Percentiles rank a stretch among this genome's conserved stretches.
phyloP scores from a whole-genome alignment of 495 filamentous ascomycete species.

The Aspergillus sparsus region DNA sequence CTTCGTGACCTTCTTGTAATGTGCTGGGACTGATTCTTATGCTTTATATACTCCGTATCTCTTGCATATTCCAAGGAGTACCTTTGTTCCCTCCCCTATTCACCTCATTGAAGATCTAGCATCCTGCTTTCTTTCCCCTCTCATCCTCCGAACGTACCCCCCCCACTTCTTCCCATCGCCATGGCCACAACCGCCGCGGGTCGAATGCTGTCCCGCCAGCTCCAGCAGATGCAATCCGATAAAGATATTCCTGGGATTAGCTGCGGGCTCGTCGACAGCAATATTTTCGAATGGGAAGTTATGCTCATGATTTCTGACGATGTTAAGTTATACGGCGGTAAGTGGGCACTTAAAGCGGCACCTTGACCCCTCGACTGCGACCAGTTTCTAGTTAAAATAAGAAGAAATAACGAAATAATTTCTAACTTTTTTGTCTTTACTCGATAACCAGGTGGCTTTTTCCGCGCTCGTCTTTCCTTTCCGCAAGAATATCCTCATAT shows the following conservation, averaged over 20 bases:
- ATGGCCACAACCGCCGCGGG: constrained; percentile 62
- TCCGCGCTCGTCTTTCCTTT: constrained; percentile 77
- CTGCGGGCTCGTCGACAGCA: constrained; percentile 81
- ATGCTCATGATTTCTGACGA: constrained; percentile 99
- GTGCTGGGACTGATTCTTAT: neutral
- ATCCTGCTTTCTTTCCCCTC: neutral
- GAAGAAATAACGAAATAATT: neutral
- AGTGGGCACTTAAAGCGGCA: constrained; percentile 28
- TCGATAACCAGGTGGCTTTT: constrained; percentile 70
- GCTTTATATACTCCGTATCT: neutral
- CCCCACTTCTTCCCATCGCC: constrained; percentile 18
- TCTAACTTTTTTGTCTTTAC: constrained; percentile 4
- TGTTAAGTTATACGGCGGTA: constrained; percentile 90
- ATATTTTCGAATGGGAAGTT: constrained; percentile 99
- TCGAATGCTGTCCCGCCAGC: constrained; percentile 77
- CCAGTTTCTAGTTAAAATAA: neutral
- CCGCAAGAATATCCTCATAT: constrained; percentile 82
- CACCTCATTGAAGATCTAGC: neutral
- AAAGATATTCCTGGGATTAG: constrained; percentile 93
- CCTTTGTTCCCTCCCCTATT: neutral
- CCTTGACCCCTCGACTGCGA: neutral
- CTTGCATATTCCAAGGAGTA: neutral
- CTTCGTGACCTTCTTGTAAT: constrained; percentile 18
- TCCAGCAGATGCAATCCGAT: constrained; percentile 90
- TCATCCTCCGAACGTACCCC: neutral